phyloP scores from a whole-genome alignment of 2,329 filamentous ascomycete species.

The Calonectria multiphialidica region DNA sequence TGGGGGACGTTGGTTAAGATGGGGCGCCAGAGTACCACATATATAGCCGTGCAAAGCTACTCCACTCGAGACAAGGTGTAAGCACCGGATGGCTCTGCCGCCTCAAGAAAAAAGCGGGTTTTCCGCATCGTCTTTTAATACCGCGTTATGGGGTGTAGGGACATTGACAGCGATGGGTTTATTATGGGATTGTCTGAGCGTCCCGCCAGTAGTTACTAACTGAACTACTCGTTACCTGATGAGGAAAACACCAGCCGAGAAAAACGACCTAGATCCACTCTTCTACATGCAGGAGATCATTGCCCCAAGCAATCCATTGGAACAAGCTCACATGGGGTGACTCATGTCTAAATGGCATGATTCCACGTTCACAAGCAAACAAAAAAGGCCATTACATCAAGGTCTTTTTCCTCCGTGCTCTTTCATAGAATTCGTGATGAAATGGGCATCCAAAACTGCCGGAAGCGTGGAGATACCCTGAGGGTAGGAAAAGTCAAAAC shows the following conservation, averaged over 20 bases:
- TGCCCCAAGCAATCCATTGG: neutral
- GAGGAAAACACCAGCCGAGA: neutral
- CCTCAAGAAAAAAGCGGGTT: neutral
- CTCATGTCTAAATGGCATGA: no score
- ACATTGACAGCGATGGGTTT: neutral
- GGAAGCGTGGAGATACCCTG: neutral
- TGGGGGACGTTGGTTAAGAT: neutral
- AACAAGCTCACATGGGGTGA: neutral
- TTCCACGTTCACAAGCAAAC: neutral
- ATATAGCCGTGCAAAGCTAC: neutral
- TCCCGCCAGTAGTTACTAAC: neutral
- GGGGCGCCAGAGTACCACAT: neutral
- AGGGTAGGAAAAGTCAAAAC: neutral
- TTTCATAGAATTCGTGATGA: no score
- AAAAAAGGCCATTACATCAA: neutral
- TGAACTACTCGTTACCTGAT: neutral
- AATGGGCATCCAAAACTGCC: neutral
- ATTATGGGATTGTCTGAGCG: neutral
- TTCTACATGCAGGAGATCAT: neutral
- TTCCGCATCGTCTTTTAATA: neutral
- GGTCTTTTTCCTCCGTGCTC: neutral
- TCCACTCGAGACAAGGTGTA: neutral
- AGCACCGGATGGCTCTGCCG: neutral
- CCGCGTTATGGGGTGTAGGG: neutral
- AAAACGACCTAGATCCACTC: neutral